phyloP scores from a whole-genome alignment of 306 rosid genomes.

The Hylodesmum podocarpum region DNA sequence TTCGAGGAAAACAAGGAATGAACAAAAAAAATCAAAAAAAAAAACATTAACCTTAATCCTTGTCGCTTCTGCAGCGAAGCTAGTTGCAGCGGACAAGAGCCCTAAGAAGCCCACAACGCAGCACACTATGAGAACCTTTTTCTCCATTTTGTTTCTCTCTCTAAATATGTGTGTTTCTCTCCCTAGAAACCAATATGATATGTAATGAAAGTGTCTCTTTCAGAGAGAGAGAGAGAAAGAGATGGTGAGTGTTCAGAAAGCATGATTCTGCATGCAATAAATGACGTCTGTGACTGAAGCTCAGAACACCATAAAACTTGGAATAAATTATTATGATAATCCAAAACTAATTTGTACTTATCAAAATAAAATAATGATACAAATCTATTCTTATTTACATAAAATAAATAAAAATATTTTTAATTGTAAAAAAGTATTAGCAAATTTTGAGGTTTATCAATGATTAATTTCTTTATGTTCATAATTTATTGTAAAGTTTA shows the following conservation, averaged over 20 bases:
- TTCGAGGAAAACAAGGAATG: background rate
- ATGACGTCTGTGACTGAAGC: background rate
- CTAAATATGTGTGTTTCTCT: background rate
- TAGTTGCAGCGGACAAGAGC: conserved; percentile 69
- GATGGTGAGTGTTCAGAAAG: background rate
- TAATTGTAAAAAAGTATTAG: too few species aligned
- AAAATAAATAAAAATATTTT: background rate
- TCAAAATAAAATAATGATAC: background rate
- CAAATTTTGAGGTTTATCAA: too few species aligned
- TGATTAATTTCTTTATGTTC: too few species aligned
- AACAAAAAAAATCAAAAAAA: too few species aligned
- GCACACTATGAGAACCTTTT: conserved; percentile 50
- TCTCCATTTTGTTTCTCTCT: conserved; percentile 54
- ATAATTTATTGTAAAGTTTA: too few species aligned
- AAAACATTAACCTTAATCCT: conserved; percentile 67
- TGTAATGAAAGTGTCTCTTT: background rate
- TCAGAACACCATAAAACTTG: background rate
- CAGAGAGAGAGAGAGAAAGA: too few species aligned
- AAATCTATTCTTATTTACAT: background rate
- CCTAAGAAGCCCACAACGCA: conserved; percentile 65
- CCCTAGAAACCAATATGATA: too few species aligned
- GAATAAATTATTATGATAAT: background rate
- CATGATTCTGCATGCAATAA: background rate
- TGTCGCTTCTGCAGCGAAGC: conserved; percentile 80
- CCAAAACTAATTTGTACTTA: background rate